These are phyloP conservation scores for Phytophthora agathidicida DNA, from an alignment of 352 stramenopile species.

Conservation along the genomic window DNA sequence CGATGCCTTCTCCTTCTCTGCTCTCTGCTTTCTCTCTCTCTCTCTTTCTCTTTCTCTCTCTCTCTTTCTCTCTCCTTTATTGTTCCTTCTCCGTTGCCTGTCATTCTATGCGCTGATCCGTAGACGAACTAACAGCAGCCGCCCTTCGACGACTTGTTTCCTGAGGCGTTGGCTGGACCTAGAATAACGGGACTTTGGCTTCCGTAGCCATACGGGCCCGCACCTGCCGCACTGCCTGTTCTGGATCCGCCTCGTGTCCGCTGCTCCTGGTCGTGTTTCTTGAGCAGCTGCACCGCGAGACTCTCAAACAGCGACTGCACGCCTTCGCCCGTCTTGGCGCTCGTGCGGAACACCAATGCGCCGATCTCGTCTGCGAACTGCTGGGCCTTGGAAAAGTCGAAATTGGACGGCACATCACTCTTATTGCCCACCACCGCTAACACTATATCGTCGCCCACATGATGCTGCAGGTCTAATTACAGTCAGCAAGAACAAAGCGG, in stretches of 20 bases:
- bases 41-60: slow-evolving; percentile 3
- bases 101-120: slow-evolving; percentile 15
- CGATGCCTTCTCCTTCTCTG: slow-evolving; percentile 14
- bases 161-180: slow-evolving; percentile 27
- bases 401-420: slow-evolving; percentile 66
- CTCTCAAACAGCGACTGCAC: slow-evolving; percentile 79
- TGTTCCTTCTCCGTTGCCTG: neutral
- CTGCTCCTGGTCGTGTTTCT: slow-evolving; percentile 76
- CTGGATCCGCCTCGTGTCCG: slow-evolving; percentile 49
- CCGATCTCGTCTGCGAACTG: slow-evolving; percentile 81
- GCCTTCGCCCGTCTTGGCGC: slow-evolving; percentile 82
- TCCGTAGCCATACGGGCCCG: slow-evolving; percentile 34
- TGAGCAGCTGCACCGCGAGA: slow-evolving; percentile 73
- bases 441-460: slow-evolving; percentile 83
- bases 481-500: slow-evolving; percentile 9
- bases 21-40: neutral
- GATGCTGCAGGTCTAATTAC: slow-evolving; percentile 77
- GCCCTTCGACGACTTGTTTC: slow-evolving; percentile 36
- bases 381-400: slow-evolving; percentile 76
- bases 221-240: slow-evolving; percentile 26
- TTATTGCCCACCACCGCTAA: slow-evolving; percentile 88
- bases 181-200: slow-evolving; percentile 45
- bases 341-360: slow-evolving; percentile 83
- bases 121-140: slow-evolving; percentile 42
- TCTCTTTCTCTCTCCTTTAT: slow-evolving; percentile 1